Evolutionary conservation across 2,329 filamentous ascomycete species (phyloP).

Genomic region (Dactylonectria macrodidyma): DNA sequence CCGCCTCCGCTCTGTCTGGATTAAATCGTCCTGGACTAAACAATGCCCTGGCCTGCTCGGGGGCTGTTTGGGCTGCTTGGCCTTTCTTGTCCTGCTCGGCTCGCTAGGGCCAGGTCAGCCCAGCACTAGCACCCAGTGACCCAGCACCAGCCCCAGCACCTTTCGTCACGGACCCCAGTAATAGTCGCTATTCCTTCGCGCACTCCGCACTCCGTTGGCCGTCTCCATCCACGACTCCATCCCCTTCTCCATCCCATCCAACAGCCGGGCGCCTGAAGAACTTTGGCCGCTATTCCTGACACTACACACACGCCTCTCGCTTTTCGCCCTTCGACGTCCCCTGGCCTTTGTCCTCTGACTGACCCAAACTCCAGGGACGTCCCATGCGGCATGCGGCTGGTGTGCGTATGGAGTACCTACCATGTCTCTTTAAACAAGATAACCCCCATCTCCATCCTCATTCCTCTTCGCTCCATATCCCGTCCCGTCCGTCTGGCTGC

Average conservation of each 20-base stretch:
- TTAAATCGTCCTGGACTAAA: slow-evolving; percentile 20
- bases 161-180: slow-evolving; percentile 18
- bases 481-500: slow-evolving; percentile 11
- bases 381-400: slow-evolving; percentile 7
- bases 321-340: slow-evolving; percentile 3
- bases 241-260: not conserved
- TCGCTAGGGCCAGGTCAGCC: slow-evolving; percentile 16
- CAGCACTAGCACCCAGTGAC: slow-evolving; percentile 23
- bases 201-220: slow-evolving; percentile 25
- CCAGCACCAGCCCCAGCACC: slow-evolving; percentile 21
- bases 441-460: slow-evolving; percentile 24
- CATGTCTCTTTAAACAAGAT: slow-evolving; percentile 27
- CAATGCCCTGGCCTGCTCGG: not conserved
- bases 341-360: slow-evolving; percentile 21
- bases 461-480: slow-evolving; percentile 23
- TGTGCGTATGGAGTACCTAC: no score
- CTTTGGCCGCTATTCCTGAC: slow-evolving; percentile 2
- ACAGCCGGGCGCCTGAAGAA: slow-evolving; percentile 1
- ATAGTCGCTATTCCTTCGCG: slow-evolving; percentile 21
- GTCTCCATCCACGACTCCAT: slow-evolving; percentile 6
- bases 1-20: slow-evolving; percentile 17
- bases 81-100: not conserved
- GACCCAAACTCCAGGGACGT: slow-evolving; percentile 28
- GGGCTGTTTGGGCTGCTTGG: not conserved
- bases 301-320: slow-evolving; percentile 28